Conservation (phyloP, 306 rosid genomes). For the Cyclanthera cordifolia region DNA sequence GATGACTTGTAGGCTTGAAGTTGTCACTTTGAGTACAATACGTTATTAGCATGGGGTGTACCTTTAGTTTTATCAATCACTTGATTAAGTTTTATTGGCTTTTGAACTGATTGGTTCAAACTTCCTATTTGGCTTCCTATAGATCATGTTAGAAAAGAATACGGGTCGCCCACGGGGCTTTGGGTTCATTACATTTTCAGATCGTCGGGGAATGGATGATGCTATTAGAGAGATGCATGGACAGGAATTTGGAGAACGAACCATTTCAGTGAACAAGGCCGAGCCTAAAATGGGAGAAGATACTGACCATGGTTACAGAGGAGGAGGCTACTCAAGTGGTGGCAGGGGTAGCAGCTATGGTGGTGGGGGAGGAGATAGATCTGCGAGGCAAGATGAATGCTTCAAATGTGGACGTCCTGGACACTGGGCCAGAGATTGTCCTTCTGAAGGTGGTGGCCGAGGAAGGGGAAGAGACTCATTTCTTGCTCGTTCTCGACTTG, state of each 20-base stretch:
- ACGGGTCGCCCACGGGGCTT: constrained; percentile 77
- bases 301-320: constrained; percentile 33
- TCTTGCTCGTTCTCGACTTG: constrained; percentile 15
- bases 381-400: constrained; percentile 25
- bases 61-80: not conserved
- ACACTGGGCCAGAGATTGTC: constrained; percentile 35
- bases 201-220: constrained; percentile 94
- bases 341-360: constrained; percentile 13
- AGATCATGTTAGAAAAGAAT: constrained; percentile 94
- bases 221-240: constrained; percentile 96
- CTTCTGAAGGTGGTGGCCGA: constrained; percentile 13
- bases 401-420: constrained; percentile 36
- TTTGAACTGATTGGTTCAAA: constrained; percentile 5
- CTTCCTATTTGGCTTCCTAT: constrained; percentile 26
- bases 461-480: constrained; percentile 22
- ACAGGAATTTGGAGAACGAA: constrained; percentile 67
- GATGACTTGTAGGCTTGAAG: not conserved
- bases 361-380: constrained; percentile 16
- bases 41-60: not conserved
- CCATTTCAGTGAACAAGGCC: constrained; percentile 86
- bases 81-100: not conserved
- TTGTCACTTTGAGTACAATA: not conserved
- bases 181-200: constrained; percentile 88
- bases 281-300: constrained; percentile 87
- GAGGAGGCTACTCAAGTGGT: constrained; percentile 8